phyloP scores from a whole-genome alignment of 2,329 filamentous ascomycete species.

The Teratosphaeria viscida region DNA sequence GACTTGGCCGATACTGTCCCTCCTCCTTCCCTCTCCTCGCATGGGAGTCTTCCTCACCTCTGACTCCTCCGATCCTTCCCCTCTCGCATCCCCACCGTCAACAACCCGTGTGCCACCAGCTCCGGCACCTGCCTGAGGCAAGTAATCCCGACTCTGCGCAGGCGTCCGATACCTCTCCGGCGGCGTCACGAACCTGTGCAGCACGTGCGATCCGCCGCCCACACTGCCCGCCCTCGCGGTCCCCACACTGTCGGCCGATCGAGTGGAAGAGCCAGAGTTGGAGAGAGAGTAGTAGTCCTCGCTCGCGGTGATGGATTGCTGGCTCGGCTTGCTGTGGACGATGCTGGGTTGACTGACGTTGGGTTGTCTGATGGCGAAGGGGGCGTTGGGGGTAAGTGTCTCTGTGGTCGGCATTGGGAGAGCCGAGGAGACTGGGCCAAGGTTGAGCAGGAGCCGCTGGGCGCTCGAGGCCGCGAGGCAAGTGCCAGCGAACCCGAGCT shows the following conservation, averaged over 20 bases:
- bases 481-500: background rate
- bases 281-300: constrained; percentile 43
- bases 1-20: background rate
- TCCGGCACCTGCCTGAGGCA: constrained; percentile 8
- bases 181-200: constrained; percentile 24
- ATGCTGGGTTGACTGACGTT: constrained; percentile 21
- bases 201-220: constrained; percentile 9
- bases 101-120: background rate
- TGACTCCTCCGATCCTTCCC: constrained; percentile 10
- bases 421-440: background rate
- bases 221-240: background rate
- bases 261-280: constrained; percentile 23
- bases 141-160: constrained; percentile 17
- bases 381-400: background rate
- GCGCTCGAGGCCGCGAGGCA: background rate
- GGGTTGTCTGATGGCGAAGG: constrained; percentile 5
- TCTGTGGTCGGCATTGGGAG: background rate
- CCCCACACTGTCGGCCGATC: constrained; percentile 7
- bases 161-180: constrained; percentile 27
- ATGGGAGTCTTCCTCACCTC: constrained; percentile 22
- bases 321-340: constrained; percentile 26
- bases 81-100: constrained; percentile 7
- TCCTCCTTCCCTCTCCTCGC: constrained; percentile 22
- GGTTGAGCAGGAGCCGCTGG: background rate
- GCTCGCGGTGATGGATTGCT: constrained; percentile 38